Evolutionary conservation across 192 early-diverging fungal genomes (phyloP), one percentile per base, ranked within the genome.

Genomic region (Powellomyces hirtus): DNA sequence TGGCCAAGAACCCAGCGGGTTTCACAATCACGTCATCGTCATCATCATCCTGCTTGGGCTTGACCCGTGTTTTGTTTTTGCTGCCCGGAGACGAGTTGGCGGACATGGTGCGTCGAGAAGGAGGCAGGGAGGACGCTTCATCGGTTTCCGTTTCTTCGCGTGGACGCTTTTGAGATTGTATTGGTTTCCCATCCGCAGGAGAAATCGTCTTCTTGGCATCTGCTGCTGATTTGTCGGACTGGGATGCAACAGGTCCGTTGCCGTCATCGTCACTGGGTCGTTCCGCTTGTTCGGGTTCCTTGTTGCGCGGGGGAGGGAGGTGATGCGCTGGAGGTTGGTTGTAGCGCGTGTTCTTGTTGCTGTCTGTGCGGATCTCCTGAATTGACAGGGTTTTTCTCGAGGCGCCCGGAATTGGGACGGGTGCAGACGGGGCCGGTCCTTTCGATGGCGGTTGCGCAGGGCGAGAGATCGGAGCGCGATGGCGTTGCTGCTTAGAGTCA

Each of bases 121-220:
- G 53, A 16, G 53, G 53, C 29, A 42, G 40, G n/a, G 40, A 10
- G 40, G 40, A 42, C 11, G 18, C 53, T 5, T 56, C 53, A 18
- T 56, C 53, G 29, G 16, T 56, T 3, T 27, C 53, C 3, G 46
- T 24, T 24, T 49, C 46, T 24, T 49, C 46, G 26, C 53, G 26
- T 2, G 53, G 53, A 16, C 53, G 53, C 53, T 56, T 56, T 22
- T 56, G 53, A 34, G 53, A 56, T n/a, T n/a, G n/a, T 24, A 49
- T 49, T 24, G 46, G 46, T 24, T 49, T 49, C 5, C 2, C 14
- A 24, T 16, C 14, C n/a, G 26, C 2, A 49, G 46, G 16, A 49
- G n/a, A 18, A 49, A 7, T 6, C 46, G n/a, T 49, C 46, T 49
- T 49, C 5, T 24, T 49, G 4, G 46, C 3, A 3, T 49, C 46